Evolutionary conservation across 352 stramenopile genomes (phyloP).

Genomic region (Salisapilia sapeloensis): DNA sequence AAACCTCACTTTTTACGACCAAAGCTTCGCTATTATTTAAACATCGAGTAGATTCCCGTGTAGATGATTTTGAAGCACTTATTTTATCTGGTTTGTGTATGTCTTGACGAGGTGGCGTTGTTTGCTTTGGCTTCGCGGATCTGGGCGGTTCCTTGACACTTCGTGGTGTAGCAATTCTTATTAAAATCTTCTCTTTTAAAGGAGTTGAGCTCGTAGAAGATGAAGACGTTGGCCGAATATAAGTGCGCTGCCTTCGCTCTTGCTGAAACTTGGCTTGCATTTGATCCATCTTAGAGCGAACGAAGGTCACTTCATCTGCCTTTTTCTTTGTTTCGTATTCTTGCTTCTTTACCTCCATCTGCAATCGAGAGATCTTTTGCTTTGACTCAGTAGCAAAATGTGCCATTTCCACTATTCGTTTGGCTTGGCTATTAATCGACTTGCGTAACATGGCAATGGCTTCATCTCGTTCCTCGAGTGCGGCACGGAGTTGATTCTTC

Average conservation of each 20-base stretch:
- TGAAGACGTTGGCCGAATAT: too few species aligned
- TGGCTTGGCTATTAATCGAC: slow-evolving; percentile 10
- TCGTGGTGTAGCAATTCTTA: neutral
- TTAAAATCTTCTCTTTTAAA: too few species aligned
- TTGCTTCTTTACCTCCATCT: slow-evolving; percentile 17
- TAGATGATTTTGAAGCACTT: too few species aligned
- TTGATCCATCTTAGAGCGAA: slow-evolving; percentile 14
- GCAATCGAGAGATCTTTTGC: slow-evolving; percentile 14
- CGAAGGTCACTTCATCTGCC: slow-evolving; percentile 22
- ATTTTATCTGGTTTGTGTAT: too few species aligned
- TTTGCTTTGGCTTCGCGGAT: neutral
- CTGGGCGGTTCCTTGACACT: neutral
- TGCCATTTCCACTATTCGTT: slow-evolving; percentile 10
- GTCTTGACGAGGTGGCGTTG: neutral
- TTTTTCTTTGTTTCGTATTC: slow-evolving; percentile 23
- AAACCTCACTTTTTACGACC: too few species aligned
- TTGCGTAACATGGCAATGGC: slow-evolving; percentile 9
- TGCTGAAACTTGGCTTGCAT: slow-evolving; percentile 21
- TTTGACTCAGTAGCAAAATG: slow-evolving; percentile 12
- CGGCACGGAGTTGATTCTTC: slow-evolving; percentile 21
- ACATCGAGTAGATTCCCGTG: too few species aligned
- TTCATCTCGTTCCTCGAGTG: slow-evolving; percentile 15
- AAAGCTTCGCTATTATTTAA: too few species aligned
- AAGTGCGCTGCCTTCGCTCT: slow-evolving; percentile 34
- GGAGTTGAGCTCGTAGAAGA: too few species aligned